Conservation (phyloP, 2,329 filamentous ascomycete genomes). For the Paracorniculantispora psalliotae region DNA sequence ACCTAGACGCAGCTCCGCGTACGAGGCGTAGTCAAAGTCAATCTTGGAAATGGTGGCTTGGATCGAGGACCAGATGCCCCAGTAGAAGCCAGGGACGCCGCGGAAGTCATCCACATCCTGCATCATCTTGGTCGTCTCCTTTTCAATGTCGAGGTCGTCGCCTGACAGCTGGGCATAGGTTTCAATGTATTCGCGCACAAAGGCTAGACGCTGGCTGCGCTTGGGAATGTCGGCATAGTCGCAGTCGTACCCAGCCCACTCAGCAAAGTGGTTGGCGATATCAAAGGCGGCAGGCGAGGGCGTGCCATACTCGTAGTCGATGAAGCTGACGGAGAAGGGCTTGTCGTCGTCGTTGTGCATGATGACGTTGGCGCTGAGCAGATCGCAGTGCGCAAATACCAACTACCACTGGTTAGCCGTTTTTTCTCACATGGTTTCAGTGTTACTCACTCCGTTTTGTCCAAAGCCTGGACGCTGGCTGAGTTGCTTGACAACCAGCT, state of each 20-base stretch:
- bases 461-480: slow-evolving; percentile 75
- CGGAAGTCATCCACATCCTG: slow-evolving; percentile 82
- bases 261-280: slow-evolving; percentile 94
- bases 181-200: slow-evolving; percentile 76
- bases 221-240: slow-evolving; percentile 82
- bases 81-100: slow-evolving; percentile 82
- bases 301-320: slow-evolving; percentile 97
- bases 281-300: slow-evolving; percentile 94
- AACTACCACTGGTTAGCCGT: slow-evolving; percentile 44
- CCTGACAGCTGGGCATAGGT: slow-evolving; percentile 59
- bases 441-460: slow-evolving; percentile 59
- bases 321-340: slow-evolving; percentile 62
- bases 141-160: slow-evolving; percentile 45
- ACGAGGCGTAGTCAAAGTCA: slow-evolving; percentile 92
- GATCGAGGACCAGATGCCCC: slow-evolving; percentile 94
- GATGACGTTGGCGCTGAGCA: slow-evolving; percentile 95
- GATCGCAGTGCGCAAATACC: slow-evolving; percentile 91
- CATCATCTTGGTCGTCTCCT: slow-evolving; percentile 64
- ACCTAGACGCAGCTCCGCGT: slow-evolving; percentile 77
- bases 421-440: background rate
- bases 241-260: slow-evolving; percentile 97
- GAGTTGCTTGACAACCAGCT: slow-evolving; percentile 63
- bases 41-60: slow-evolving; percentile 93
- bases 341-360: slow-evolving; percentile 50
- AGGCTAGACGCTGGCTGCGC: slow-evolving; percentile 67